A percentile compares a stretch with the other conserved stretches of the same genome.
These are phyloP conservation scores for Stachybotrys elegans DNA, from an alignment of 2,329 filamentous ascomycete species.

Conservation along the genomic window DNA sequence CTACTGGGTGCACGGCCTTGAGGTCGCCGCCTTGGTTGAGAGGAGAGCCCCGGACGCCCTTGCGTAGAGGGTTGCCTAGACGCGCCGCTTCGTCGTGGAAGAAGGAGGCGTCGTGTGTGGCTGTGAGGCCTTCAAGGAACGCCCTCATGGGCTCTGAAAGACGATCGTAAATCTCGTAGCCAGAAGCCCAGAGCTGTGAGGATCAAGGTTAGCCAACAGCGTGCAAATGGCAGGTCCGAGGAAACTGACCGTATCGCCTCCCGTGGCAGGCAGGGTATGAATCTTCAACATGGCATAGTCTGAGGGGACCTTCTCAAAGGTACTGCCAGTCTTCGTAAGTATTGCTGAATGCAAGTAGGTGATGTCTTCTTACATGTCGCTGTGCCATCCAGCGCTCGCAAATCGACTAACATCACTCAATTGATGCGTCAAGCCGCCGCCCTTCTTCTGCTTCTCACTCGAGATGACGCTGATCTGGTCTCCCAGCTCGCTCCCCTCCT, in stretches of 20 bases:
- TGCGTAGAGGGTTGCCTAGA: slow-evolving; percentile 39
- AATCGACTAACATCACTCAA: slow-evolving; percentile 10
- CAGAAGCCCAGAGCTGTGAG: slow-evolving; percentile 54
- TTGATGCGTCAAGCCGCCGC: slow-evolving; percentile 28
- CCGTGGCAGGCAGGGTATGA: slow-evolving; percentile 48
- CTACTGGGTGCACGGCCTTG: slow-evolving; percentile 44
- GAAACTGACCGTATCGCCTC: slow-evolving; percentile 45
- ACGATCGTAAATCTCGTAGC: slow-evolving; percentile 54
- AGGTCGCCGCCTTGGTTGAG: slow-evolving; percentile 51
- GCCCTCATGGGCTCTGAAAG: slow-evolving; percentile 42
- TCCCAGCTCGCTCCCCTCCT: slow-evolving; percentile 46
- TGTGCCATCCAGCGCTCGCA: slow-evolving; percentile 38
- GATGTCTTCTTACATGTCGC: slow-evolving; percentile 43
- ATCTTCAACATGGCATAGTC: slow-evolving; percentile 59
- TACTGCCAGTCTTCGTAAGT: too few relatives aligned
- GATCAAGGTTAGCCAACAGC: not conserved
- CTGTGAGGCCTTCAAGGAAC: slow-evolving; percentile 44
- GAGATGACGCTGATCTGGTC: slow-evolving; percentile 54
- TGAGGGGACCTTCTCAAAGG: slow-evolving; percentile 53
- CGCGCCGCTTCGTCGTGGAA: slow-evolving; percentile 45
- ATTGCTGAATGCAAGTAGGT: too few relatives aligned
- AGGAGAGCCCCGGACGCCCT: slow-evolving; percentile 45
- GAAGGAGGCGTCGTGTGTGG: slow-evolving; percentile 39
- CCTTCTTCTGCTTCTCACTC: slow-evolving; percentile 50
- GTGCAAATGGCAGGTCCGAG: not conserved